Conservation (phyloP, 106 monocot species). For the Platanthera zijinensis region DNA sequence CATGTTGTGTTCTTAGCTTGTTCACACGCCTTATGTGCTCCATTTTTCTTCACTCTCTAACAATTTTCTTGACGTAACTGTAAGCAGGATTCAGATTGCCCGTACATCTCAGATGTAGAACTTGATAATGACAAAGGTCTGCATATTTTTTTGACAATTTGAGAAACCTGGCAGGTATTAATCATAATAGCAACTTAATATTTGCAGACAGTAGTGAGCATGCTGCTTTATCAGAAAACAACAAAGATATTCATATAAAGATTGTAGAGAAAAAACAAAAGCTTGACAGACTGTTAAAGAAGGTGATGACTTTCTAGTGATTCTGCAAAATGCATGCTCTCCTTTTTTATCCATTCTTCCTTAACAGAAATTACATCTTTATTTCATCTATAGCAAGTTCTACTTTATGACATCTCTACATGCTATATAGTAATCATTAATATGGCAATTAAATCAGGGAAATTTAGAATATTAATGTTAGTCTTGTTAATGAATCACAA, state of each 20-base stretch:
- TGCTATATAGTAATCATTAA: conserved; percentile 1
- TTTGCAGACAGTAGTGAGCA: conserved; percentile 22
- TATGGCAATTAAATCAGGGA: neutral
- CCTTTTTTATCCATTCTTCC: neutral
- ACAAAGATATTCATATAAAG: conserved; percentile 33
- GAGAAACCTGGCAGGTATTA: neutral
- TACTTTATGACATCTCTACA: neutral
- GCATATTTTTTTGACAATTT: neutral
- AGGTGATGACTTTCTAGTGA: conserved; percentile 28
- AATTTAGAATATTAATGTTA: neutral
- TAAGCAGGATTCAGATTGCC: conserved; percentile 59
- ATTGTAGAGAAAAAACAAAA: conserved; percentile 35
- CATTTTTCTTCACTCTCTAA: neutral
- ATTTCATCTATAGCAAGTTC: neutral
- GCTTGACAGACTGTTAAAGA: conserved; percentile 35
- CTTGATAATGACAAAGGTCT: conserved; percentile 29
- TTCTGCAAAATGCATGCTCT: conserved; percentile 3
- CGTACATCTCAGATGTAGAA: conserved; percentile 44
- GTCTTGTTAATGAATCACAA: neutral
- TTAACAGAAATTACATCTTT: neutral
- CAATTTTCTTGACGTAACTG: neutral
- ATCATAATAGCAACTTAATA: neutral
- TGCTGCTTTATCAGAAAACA: conserved; percentile 26
- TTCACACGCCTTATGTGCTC: neutral
- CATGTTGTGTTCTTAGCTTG: neutral